phyloP scores from a whole-genome alignment of 192 early-diverging fungal species.

The Funneliformis geosporum region DNA sequence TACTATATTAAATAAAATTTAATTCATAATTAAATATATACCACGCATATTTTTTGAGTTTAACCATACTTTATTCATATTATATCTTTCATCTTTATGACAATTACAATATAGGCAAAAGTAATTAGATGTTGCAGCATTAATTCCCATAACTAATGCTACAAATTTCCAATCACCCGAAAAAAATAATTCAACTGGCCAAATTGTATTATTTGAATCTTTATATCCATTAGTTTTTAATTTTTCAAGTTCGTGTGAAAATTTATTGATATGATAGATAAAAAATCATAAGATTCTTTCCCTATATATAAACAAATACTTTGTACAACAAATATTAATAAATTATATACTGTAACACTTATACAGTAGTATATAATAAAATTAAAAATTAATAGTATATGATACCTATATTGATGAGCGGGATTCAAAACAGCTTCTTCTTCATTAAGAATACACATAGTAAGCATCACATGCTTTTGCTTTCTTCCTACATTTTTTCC shows the following conservation, averaged over 20 bases:
- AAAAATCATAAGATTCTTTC: neutral
- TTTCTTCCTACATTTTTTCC: neutral
- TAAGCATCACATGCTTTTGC: neutral
- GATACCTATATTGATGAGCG: neutral
- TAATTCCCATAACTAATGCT: neutral
- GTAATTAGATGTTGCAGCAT: neutral
- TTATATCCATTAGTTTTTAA: neutral
- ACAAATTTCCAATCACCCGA: constrained; percentile 6
- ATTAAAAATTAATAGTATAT: neutral
- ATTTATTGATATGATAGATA: neutral
- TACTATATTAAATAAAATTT: neutral
- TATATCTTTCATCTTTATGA: neutral
- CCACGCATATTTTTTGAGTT: neutral
- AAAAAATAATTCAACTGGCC: constrained; percentile 2
- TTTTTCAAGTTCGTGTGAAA: neutral
- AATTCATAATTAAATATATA: neutral
- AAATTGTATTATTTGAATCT: constrained; percentile 13
- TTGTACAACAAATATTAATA: neutral
- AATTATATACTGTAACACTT: neutral
- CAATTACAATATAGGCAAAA: constrained; percentile 12
- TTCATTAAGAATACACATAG: neutral
- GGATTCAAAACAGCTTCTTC: neutral
- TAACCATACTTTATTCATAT: constrained; percentile 7
- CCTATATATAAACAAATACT: constrained; percentile 14
- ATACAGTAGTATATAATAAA: neutral